Evolutionary conservation across 192 early-diverging fungal species (phyloP).

Genomic region (Gamsiella multidivaricata): DNA sequence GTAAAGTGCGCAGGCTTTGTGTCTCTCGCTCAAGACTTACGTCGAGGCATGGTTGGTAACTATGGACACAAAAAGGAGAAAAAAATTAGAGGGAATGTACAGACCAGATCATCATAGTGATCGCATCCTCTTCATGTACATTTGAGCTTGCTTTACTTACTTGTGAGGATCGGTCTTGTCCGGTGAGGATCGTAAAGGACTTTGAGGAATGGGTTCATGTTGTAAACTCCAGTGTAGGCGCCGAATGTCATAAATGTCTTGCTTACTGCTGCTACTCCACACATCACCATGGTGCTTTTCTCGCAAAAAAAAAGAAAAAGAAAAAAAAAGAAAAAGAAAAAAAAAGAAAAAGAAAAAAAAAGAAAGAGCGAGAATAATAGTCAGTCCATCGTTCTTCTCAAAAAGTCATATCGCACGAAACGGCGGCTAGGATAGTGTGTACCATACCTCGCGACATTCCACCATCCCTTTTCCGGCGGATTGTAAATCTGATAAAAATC

Average conservation of each 20-base stretch:
- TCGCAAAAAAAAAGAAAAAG: no score
- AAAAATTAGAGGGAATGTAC: not conserved
- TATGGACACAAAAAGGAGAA: constrained; percentile 20
- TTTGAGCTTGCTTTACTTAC: constrained; percentile 25
- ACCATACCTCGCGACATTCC: constrained; percentile 30
- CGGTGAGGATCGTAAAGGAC: constrained; percentile 65
- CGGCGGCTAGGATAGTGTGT: not conserved
- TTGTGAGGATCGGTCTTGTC: constrained; percentile 71
- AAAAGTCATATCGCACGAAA: no score
- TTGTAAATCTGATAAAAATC: constrained; percentile 51
- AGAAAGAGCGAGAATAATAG: no score
- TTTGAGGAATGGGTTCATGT: constrained; percentile 70
- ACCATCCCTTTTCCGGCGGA: constrained; percentile 28
- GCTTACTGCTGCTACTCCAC: constrained; percentile 40
- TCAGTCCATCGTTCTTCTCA: no score
- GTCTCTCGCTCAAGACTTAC: constrained; percentile 25
- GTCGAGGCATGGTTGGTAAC: constrained; percentile 82
- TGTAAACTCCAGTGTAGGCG: constrained; percentile 55
- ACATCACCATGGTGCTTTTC: constrained; percentile 33
- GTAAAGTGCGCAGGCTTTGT: not conserved
- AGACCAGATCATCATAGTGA: constrained; percentile 4
- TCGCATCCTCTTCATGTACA: constrained; percentile 1
- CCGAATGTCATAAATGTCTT: constrained; percentile 49
- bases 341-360: no score
- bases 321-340: not conserved